Conservation (phyloP, 116 monocot genomes). For the Zostera marina region DNA sequence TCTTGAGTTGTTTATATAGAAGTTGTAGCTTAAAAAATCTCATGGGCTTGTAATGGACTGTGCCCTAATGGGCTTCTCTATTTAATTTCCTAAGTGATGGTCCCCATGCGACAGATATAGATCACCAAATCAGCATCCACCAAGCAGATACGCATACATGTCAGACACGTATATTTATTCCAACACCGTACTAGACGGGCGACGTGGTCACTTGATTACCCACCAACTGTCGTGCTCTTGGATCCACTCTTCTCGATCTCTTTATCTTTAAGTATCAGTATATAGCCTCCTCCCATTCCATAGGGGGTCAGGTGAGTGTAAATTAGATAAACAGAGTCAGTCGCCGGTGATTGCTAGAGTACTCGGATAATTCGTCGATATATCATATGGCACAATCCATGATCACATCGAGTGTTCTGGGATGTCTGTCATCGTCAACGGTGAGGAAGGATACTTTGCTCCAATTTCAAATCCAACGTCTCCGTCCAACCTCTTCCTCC, state of each 20-base stretch:
- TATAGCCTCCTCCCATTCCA: background rate
- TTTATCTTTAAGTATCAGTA: background rate
- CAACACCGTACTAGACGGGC: background rate
- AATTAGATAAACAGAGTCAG: constrained; percentile 22
- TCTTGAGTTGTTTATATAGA: too few species aligned
- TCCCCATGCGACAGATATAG: too few species aligned
- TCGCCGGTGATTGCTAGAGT: background rate
- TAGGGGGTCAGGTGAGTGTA: background rate
- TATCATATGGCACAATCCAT: constrained; percentile 67
- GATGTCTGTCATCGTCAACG: constrained; percentile 11
- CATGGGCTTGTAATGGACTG: too few species aligned
- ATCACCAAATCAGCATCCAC: too few species aligned
- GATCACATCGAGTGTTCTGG: constrained; percentile 45
- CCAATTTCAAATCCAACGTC: constrained; percentile 11
- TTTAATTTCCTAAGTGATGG: too few species aligned
- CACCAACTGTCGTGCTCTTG: background rate
- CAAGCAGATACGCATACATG: too few species aligned
- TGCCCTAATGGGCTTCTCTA: too few species aligned
- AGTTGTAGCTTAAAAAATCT: too few species aligned
- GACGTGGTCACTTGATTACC: constrained; percentile 1
- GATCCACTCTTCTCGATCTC: background rate
- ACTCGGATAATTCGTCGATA: too few species aligned
- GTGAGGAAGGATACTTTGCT: constrained; percentile 22
- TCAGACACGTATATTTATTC: too few species aligned
- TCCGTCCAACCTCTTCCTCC: constrained; percentile 31